Evolutionary conservation across 441 rosid genomes (phyloP).

Genomic region (Brassica balearica): DNA sequence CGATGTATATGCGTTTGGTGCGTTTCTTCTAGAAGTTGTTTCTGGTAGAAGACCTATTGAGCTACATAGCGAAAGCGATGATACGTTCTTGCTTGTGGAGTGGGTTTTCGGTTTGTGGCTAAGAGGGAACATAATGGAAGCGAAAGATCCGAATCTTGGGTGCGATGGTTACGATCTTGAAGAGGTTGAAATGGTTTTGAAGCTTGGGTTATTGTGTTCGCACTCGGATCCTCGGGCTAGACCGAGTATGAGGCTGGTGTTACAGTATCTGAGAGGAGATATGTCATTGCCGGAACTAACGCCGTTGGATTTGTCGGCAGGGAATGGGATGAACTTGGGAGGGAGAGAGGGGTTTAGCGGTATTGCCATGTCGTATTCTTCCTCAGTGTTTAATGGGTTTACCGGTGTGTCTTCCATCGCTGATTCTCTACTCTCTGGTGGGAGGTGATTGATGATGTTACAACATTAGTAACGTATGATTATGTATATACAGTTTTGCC

Average conservation of each 20-base stretch:
- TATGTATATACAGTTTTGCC: conserved; percentile 34
- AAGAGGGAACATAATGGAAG: conserved; percentile 51
- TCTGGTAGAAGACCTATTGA: conserved; percentile 82
- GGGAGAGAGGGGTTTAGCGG: conserved; percentile 47
- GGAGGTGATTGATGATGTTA: conserved; percentile 30
- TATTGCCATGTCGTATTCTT: conserved; percentile 22
- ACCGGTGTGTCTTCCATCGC: conserved; percentile 25
- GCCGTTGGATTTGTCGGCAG: conserved; percentile 26
- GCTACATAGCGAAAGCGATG: conserved; percentile 43
- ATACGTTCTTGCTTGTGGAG: conserved; percentile 69
- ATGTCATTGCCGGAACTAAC: conserved; percentile 49
- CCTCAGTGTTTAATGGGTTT: conserved; percentile 23
- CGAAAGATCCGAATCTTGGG: conserved; percentile 52
- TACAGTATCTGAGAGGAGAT: conserved; percentile 33
- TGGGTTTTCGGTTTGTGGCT: conserved; percentile 59
- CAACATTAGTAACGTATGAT: not conserved
- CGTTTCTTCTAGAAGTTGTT: conserved; percentile 67
- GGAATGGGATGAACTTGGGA: conserved; percentile 15
- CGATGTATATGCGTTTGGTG: conserved; percentile 82
- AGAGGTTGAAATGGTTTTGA: conserved; percentile 9
- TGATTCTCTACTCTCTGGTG: conserved; percentile 26
- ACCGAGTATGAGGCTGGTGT: conserved; percentile 3
- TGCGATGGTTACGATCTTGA: conserved; percentile 47
- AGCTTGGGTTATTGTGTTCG: not conserved
- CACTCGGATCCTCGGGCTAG: conserved; percentile 11